Evolutionary conservation across 148 eudicot genomes (phyloP).

Genomic region (Agrostemma githago): DNA sequence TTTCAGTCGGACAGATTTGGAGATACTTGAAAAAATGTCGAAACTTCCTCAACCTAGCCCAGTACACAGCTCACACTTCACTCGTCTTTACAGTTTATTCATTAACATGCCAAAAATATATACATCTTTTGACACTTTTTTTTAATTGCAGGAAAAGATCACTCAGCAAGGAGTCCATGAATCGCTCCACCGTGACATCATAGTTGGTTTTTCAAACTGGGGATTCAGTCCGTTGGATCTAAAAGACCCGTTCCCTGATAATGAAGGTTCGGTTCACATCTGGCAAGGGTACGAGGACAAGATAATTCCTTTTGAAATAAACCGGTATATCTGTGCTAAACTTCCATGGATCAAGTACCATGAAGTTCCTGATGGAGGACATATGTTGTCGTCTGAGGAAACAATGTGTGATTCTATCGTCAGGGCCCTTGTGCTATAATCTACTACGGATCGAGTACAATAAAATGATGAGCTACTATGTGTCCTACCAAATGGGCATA

Average conservation of each 20-base stretch:
- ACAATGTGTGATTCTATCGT: background rate
- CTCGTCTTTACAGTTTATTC: too few relatives aligned
- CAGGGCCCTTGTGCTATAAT: background rate
- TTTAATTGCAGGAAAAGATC: background rate
- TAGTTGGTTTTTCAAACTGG: background rate
- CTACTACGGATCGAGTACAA: too few relatives aligned
- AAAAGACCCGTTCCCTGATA: background rate
- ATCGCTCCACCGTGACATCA: background rate
- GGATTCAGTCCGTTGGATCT: background rate
- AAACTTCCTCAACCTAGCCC: background rate
- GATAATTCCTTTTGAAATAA: background rate
- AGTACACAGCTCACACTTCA: too few relatives aligned
- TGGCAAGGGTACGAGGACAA: background rate
- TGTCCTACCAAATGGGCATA: too few relatives aligned
- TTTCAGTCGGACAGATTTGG: background rate
- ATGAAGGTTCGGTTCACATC: background rate
- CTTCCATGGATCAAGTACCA: constrained; percentile 37
- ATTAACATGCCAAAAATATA: too few relatives aligned
- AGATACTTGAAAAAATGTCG: background rate
- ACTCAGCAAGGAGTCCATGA: background rate
- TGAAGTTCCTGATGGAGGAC: constrained; percentile 35
- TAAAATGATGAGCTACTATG: too few relatives aligned
- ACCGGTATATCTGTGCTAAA: constrained; percentile 19
- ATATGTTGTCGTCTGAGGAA: constrained; percentile 15
- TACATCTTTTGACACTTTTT: too few relatives aligned